These are phyloP conservation scores for Pseudohalonectria lignicola DNA, from an alignment of 2,329 filamentous ascomycete genomes.

Conservation along the genomic window DNA sequence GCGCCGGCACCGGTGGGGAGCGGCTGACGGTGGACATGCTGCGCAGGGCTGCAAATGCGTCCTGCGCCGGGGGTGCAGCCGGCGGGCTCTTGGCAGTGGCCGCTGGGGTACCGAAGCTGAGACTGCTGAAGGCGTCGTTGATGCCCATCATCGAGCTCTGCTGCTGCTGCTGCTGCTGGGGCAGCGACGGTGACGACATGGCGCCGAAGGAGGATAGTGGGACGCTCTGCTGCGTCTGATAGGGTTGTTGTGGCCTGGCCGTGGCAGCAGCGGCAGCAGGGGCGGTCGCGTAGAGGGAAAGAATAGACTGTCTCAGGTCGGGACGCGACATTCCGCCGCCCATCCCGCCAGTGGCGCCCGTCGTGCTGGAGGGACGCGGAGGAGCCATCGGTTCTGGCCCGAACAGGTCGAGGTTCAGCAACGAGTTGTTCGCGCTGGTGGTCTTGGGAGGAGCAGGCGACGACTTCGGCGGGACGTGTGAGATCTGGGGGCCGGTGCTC, in stretches of 20 bases:
- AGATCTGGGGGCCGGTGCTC: conserved; percentile 57
- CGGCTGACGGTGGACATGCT: conserved; percentile 18
- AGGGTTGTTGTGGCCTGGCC: conserved; percentile 41
- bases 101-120: conserved; percentile 25
- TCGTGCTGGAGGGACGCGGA: conserved; percentile 74
- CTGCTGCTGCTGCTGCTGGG: conserved; percentile 26
- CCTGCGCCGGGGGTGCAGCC: conserved; percentile 18
- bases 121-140: conserved; percentile 64
- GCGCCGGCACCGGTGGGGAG: conserved; percentile 10
- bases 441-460: conserved; percentile 56
- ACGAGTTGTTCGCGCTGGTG: conserved; percentile 72
- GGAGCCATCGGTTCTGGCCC: conserved; percentile 59
- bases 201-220: conserved; percentile 54
- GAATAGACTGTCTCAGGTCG: conserved; percentile 92
- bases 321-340: conserved; percentile 61
- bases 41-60: conserved; percentile 21
- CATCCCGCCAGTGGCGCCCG: conserved; percentile 44
- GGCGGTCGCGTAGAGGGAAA: conserved; percentile 83
- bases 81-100: conserved; percentile 28
- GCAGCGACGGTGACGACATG: conserved; percentile 27
- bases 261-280: too few relatives aligned
- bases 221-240: too few relatives aligned
- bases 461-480: conserved; percentile 47
- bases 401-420: conserved; percentile 89
- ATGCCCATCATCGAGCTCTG: conserved; percentile 46